Evolutionary conservation across 2,329 filamentous ascomycete genomes (phyloP).

Genomic region (Pyrenophora seminiperda): DNA sequence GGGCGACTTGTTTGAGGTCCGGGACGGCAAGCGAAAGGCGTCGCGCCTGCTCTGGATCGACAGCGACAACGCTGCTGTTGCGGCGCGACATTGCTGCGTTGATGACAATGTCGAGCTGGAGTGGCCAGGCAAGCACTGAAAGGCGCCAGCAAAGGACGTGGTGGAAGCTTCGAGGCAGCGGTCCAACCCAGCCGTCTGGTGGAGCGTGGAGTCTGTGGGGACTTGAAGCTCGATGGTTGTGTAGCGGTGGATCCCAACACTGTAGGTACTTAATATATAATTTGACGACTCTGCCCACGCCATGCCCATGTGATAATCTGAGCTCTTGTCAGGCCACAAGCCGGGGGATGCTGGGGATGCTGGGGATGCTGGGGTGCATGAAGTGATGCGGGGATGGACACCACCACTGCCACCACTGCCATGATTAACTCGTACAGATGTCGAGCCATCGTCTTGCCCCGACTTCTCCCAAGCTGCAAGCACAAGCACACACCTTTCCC

Average conservation of each 20-base stretch:
- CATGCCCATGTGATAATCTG: constrained; percentile 15
- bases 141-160: neutral
- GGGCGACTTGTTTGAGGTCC: constrained; percentile 34
- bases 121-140: neutral
- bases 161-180: neutral
- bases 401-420: constrained; percentile 19
- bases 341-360: constrained; percentile 22
- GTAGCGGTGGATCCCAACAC: constrained; percentile 17
- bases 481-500: too few relatives aligned
- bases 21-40: constrained; percentile 36
- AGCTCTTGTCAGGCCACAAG: constrained; percentile 23
- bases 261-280: constrained; percentile 36
- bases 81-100: constrained; percentile 37
- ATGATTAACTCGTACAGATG: too few relatives aligned
- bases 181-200: constrained; percentile 20
- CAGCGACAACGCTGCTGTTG: constrained; percentile 40
- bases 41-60: constrained; percentile 40
- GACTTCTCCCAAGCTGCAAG: neutral
- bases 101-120: neutral
- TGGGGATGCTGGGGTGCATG: constrained; percentile 26
- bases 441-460: constrained; percentile 8
- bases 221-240: constrained; percentile 19
- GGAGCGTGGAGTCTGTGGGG: constrained; percentile 22
- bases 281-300: constrained; percentile 14
- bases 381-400: constrained; percentile 33